Evolutionary conservation across 768 basidiomycete species (phyloP).

Genomic region (Suillus weaverae): DNA sequence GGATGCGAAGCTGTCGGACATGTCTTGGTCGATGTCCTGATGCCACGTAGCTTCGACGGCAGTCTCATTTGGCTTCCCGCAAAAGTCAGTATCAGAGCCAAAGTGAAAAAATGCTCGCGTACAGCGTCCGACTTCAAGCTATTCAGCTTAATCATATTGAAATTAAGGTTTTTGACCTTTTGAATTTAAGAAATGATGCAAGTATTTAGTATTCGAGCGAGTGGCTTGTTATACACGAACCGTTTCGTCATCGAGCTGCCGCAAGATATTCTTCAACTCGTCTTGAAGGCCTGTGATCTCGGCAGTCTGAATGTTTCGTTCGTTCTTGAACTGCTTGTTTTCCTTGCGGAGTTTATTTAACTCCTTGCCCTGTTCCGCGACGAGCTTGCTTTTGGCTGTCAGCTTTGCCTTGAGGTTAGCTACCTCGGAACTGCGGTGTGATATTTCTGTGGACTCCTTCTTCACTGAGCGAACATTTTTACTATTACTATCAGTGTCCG

Average conservation of each 20-base stretch:
- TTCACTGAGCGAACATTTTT: background rate
- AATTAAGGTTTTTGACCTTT: background rate
- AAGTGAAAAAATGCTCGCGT: background rate
- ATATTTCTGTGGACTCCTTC: background rate
- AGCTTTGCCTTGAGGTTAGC: background rate
- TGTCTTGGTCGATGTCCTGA: background rate
- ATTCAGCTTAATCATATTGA: background rate
- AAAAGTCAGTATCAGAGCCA: background rate
- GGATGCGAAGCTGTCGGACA: background rate
- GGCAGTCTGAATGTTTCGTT: constrained; percentile 3
- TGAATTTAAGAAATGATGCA: background rate
- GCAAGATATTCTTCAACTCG: constrained; percentile 1
- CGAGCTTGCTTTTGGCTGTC: background rate
- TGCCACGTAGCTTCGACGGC: background rate
- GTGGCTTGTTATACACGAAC: background rate
- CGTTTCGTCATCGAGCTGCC: background rate
- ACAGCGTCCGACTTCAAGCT: background rate
- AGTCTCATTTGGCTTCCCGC: background rate
- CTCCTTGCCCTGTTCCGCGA: constrained; percentile 2
- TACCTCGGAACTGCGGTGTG: background rate
- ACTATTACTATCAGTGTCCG: background rate
- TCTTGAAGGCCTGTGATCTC: constrained; percentile 10
- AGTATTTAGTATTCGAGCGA: background rate
- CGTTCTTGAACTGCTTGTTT: background rate
- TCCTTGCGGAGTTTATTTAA: constrained; percentile 5